A percentile compares a stretch with the other conserved stretches of the same genome.
Conservation (phyloP, 352 stramenopile genomes). For the Halophytophthora polymorphica region DNA sequence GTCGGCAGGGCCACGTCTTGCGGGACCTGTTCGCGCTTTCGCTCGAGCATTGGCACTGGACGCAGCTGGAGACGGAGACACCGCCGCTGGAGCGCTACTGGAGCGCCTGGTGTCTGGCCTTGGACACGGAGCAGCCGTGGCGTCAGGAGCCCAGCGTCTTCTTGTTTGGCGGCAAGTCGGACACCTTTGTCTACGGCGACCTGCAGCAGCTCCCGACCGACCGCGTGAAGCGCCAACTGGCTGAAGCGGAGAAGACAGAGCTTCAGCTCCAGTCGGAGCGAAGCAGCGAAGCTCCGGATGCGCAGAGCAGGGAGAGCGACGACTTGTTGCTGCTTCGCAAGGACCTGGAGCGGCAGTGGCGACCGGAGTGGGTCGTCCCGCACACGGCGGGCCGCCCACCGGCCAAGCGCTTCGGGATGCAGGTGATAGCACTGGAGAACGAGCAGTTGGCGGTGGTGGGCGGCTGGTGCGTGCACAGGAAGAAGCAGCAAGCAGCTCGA, state of each 20-base stretch:
- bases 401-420: conserved; percentile 45
- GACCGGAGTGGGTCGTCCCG: conserved; percentile 34
- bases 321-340: conserved; percentile 12
- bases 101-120: conserved; percentile 33
- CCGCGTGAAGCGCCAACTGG: conserved; percentile 13
- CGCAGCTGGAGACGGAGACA: conserved; percentile 23
- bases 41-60: conserved; percentile 50
- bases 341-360: conserved; percentile 6
- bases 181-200: conserved; percentile 47
- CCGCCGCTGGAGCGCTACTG: conserved; percentile 39
- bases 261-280: background rate
- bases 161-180: conserved; percentile 64
- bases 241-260: conserved; percentile 11
- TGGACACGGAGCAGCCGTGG: conserved; percentile 22
- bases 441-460: conserved; percentile 43
- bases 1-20: conserved; percentile 49
- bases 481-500: conserved; percentile 6
- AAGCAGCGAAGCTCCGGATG: background rate
- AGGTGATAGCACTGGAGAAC: conserved; percentile 33
- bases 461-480: conserved; percentile 19
- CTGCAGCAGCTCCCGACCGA: conserved; percentile 34
- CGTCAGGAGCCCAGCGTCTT: conserved; percentile 35
- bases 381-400: conserved; percentile 51
- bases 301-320: conserved; percentile 10
- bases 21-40: conserved; percentile 50